These are phyloP conservation scores for Kwoniella dendrophila DNA, from an alignment of 768 basidiomycete species.

Conservation along the genomic window DNA sequence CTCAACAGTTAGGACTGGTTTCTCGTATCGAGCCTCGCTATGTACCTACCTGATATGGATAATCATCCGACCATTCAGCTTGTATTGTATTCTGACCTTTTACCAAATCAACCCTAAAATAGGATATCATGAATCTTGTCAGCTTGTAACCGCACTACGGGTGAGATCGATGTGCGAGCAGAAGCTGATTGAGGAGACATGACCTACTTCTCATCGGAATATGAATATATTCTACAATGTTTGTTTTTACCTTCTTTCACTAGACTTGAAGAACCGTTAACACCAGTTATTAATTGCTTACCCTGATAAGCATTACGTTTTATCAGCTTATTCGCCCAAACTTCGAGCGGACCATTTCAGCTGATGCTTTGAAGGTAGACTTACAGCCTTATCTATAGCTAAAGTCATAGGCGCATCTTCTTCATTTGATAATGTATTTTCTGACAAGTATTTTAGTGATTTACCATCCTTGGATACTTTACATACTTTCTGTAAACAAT, in stretches of 20 bases:
- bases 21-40: neutral
- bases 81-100: conserved; percentile 67
- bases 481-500: conserved; percentile 54
- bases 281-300: conserved; percentile 72
- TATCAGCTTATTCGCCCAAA: neutral
- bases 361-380: conserved; percentile 28
- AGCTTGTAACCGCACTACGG: conserved; percentile 1
- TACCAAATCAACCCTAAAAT: conserved; percentile 62
- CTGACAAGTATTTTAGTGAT: conserved; percentile 54
- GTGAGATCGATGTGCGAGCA: neutral
- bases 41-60: conserved; percentile 72
- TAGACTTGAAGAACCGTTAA: conserved; percentile 73
- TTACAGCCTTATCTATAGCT: conserved; percentile 68
- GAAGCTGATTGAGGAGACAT: neutral
- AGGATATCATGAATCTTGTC: neutral
- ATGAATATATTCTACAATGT: conserved; percentile 73
- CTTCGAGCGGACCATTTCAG: too few species aligned
- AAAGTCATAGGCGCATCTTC: conserved; percentile 99
- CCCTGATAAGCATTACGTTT: conserved; percentile 21
- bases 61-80: conserved; percentile 67
- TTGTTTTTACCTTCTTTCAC: conserved; percentile 72
- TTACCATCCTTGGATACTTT: conserved; percentile 50
- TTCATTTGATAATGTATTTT: conserved; percentile 73
- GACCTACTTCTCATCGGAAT: conserved; percentile 53
- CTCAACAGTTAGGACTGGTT: neutral